A percentile compares a stretch with the other conserved stretches of the same genome.
Evolutionary conservation across 495 filamentous ascomycete species (phyloP).

Genomic region (Talaromyces stipitatus): DNA sequence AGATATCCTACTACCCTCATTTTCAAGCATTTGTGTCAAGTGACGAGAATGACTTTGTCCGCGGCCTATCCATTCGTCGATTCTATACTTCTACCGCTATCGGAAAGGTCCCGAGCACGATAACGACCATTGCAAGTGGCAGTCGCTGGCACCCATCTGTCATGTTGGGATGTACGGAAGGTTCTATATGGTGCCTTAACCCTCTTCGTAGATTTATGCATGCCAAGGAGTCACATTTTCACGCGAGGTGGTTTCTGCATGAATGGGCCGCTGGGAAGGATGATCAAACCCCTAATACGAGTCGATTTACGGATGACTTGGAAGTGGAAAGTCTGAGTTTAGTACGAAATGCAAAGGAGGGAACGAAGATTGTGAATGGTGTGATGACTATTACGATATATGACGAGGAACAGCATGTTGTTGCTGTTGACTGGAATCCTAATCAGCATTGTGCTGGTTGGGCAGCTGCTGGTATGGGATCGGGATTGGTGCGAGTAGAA

Average conservation of each 20-base stretch:
- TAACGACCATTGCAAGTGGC: constrained; percentile 34
- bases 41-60: constrained; percentile 52
- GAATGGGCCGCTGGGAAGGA: constrained; percentile 43
- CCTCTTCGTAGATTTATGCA: constrained; percentile 48
- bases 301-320: constrained; percentile 54
- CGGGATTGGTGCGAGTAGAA: constrained; percentile 60
- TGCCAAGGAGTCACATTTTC: constrained; percentile 45
- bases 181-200: constrained; percentile 46
- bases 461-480: constrained; percentile 55
- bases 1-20: constrained; percentile 49
- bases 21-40: constrained; percentile 45
- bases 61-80: constrained; percentile 44
- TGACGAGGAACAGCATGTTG: constrained; percentile 52
- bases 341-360: constrained; percentile 22
- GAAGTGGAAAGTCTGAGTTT: constrained; percentile 37
- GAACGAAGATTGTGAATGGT: constrained; percentile 26
- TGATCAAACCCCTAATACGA: constrained; percentile 28
- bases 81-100: constrained; percentile 45
- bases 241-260: constrained; percentile 55
- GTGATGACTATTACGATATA: constrained; percentile 41
- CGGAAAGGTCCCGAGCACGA: constrained; percentile 25
- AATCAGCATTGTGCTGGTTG: constrained; percentile 55
- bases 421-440: constrained; percentile 57
- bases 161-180: constrained; percentile 49
- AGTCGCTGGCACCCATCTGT: constrained; percentile 46